Percentiles rank a stretch among this genome's conserved stretches.
These are phyloP conservation scores for Herpetospermum pedunculosum DNA, from an alignment of 306 rosid species.

Conservation along the genomic window DNA sequence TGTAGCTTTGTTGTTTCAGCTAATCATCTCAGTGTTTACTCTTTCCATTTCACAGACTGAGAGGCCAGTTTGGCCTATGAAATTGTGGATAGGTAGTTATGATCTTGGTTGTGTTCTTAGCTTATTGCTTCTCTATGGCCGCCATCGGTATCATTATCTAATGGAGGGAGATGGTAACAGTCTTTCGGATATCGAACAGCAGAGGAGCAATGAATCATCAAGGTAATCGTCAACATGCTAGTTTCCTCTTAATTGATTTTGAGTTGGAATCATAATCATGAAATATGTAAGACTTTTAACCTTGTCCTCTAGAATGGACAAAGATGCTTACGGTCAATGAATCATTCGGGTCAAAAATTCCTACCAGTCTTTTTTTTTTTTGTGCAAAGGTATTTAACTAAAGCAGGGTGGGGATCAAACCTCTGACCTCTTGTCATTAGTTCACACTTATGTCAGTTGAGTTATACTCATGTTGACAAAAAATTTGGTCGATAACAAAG, in stretches of 20 bases:
- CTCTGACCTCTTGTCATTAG: no score
- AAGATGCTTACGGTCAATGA: not conserved
- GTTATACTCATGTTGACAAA: no score
- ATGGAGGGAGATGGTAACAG: constrained; percentile 34
- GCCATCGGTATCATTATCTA: constrained; percentile 38
- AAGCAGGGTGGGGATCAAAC: no score
- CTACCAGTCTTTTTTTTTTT: no score
- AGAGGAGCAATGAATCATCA: constrained; percentile 53
- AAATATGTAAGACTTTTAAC: not conserved
- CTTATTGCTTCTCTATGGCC: constrained; percentile 56
- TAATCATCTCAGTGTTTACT: constrained; percentile 40
- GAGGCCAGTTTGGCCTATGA: constrained; percentile 97
- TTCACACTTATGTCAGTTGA: no score
- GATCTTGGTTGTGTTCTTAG: constrained; percentile 74
- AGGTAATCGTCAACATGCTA: constrained; percentile 66
- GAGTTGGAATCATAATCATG: not conserved
- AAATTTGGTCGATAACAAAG: no score
- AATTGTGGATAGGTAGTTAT: constrained; percentile 80
- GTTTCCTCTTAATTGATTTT: constrained; percentile 34
- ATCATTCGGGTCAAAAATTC: not conserved
- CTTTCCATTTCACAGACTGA: constrained; percentile 57
- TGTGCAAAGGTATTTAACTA: no score
- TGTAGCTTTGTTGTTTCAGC: constrained; percentile 50
- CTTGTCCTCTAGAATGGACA: not conserved
- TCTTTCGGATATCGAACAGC: constrained; percentile 69